Evolutionary conservation across 2,329 filamentous ascomycete genomes (phyloP), one percentile per base, ranked within the genome.

Genomic region (Aspergillus carbonarius): DNA sequence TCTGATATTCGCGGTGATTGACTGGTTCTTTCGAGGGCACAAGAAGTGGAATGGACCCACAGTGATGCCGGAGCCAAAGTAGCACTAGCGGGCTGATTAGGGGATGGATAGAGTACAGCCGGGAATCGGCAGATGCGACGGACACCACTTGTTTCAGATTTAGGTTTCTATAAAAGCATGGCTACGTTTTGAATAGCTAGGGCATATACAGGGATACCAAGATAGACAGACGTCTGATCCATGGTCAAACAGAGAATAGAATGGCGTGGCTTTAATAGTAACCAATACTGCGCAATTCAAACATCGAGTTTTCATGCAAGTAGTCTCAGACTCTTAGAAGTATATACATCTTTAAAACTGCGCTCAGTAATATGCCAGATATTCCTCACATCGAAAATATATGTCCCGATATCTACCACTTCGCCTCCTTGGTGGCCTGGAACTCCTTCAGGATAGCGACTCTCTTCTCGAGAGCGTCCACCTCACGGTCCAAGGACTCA

Each of bases 371-470:
- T 37, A 54, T 54, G 51, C 51, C 51, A 32, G 27, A 54, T 44
- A 42, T 54, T n/a, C 51, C 51, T 54, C 37, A 54, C 27, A 51
- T 35, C 23, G 27, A 30, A 32, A 44, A 17, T 42, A 54, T 12
- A 35, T 42, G 25, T 54, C 51, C 25, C 35, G 5, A 57, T 60
- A 55, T 63, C 61, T 74, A 76, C 76, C 75, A 78, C 63, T 80
- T 76, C n/a, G 73, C 74, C 57, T 85, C 82, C 72, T 83, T 82
- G 57, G 74, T 79, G 37, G 73, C 79, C 75, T 85, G 74, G 72
- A 90, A 90, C 47, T 74, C 75, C 72, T 88, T 86, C 72, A 98
- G 78, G 68, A 96, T 93, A n/a, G 68, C 79, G 50, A 97, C 88
- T 67, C 89, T 83, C 76, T 88, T 87, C 79, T 95, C 88, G 68